Evolutionary conservation across 139 green algal genomes (phyloP).

Genomic region (Closterium sp.): DNA sequence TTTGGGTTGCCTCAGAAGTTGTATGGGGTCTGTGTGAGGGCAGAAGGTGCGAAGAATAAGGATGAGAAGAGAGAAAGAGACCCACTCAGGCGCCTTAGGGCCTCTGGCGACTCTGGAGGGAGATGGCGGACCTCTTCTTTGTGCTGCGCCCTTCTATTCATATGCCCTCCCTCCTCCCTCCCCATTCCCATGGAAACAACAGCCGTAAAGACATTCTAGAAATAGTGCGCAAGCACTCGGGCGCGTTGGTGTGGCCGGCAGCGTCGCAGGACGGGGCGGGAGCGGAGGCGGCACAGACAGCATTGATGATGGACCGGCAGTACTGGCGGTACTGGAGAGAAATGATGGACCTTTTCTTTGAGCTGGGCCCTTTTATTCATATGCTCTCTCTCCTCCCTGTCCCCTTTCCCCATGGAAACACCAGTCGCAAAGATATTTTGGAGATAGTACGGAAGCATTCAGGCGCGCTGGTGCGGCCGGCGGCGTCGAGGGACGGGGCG

Average conservation of each 20-base stretch:
- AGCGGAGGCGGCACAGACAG: not conserved
- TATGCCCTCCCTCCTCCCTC: too few relatives aligned
- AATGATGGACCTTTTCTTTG: constrained; percentile 37
- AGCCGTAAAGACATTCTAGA: constrained; percentile 11
- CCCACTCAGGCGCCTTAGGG: too few relatives aligned
- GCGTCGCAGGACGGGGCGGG: not conserved
- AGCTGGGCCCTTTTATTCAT: not conserved
- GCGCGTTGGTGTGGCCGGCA: not conserved
- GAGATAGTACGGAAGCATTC: constrained; percentile 29
- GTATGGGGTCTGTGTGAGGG: too few relatives aligned
- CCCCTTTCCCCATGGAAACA: too few relatives aligned
- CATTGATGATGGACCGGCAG: constrained; percentile 6
- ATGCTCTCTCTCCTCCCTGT: too few relatives aligned
- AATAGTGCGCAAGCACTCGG: constrained; percentile 17
- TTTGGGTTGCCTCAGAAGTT: too few relatives aligned
- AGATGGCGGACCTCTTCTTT: too few relatives aligned
- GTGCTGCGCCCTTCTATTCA: too few relatives aligned
- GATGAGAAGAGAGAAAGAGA: too few relatives aligned
- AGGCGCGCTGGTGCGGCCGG: not conserved
- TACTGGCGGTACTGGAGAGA: constrained; percentile 30
- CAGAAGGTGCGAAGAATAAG: too few relatives aligned
- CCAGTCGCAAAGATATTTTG: constrained; percentile 12
- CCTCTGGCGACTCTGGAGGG: too few relatives aligned
- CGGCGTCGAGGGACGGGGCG: not conserved
- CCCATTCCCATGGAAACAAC: not conserved